phyloP scores from a whole-genome alignment of 768 basidiomycete genomes.

The Holtermannia corniformis region DNA sequence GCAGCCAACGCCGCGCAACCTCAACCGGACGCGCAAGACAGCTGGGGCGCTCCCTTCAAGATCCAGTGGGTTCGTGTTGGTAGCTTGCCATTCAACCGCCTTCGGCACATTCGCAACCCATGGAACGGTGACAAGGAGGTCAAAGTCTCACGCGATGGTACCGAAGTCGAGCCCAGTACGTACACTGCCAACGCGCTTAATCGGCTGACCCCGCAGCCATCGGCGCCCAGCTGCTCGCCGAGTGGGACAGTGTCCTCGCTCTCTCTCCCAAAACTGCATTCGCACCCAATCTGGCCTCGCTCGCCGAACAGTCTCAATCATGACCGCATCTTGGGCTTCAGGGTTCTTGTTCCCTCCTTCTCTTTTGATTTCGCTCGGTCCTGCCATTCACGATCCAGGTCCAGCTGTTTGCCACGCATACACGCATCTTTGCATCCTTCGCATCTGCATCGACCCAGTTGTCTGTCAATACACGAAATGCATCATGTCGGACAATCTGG shows the following conservation, averaged over 20 bases:
- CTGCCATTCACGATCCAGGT: no score
- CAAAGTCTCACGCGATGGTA: conserved; percentile 67
- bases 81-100: conserved; percentile 62
- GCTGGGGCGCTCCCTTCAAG: conserved; percentile 71
- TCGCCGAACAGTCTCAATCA: not conserved
- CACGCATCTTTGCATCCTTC: no score
- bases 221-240: conserved; percentile 24
- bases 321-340: no score
- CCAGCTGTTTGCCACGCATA: no score
- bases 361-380: no score
- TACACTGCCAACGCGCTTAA: not conserved
- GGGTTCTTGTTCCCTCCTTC: no score
- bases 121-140: conserved; percentile 71
- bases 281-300: not conserved
- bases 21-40: conserved; percentile 30
- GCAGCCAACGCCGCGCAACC: conserved; percentile 4
- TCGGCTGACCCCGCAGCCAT: conserved; percentile 11
- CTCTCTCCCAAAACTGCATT: not conserved
- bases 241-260: conserved; percentile 21
- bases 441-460: no score
- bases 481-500: no score
- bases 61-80: conserved; percentile 71
- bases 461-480: no score
- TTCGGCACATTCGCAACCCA: conserved; percentile 72
- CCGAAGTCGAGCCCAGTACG: conserved; percentile 70